A percentile compares a stretch with the other conserved stretches of the same genome.
phyloP scores from a whole-genome alignment of 2,329 filamentous ascomycete genomes.

The Aspergillus sp. region DNA sequence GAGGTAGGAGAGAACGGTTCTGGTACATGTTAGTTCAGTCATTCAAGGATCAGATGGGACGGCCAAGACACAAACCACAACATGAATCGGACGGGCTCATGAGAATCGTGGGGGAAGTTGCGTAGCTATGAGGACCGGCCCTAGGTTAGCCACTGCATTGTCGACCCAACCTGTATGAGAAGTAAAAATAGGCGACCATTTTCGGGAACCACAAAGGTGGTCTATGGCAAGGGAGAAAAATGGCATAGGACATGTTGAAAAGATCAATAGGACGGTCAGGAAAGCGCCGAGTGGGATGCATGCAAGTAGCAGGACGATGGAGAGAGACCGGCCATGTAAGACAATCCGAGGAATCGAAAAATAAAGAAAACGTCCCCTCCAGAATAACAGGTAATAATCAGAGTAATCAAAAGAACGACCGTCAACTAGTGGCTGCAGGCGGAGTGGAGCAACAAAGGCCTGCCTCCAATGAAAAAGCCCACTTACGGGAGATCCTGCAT shows the following conservation, averaged over 20 bases:
- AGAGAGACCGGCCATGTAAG: conserved; percentile 11
- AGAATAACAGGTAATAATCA: conserved; percentile 1
- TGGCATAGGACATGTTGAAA: conserved; percentile 8
- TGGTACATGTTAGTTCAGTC: conserved; percentile 10
- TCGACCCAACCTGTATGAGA: neutral
- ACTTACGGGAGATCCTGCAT: conserved; percentile 57
- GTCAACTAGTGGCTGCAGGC: conserved; percentile 31
- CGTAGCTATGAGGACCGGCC: conserved; percentile 46
- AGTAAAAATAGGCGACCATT: neutral
- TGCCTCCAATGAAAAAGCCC: conserved; percentile 39
- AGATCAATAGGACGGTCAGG: conserved; percentile 8
- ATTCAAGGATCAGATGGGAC: neutral
- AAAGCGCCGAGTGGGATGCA: conserved; percentile 19
- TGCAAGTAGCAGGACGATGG: conserved; percentile 28
- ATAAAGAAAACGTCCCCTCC: conserved; percentile 1
- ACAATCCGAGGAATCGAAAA: conserved; percentile 1
- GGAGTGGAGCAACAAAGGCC: conserved; percentile 30
- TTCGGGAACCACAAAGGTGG: neutral
- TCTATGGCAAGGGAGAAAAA: neutral
- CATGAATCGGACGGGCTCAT: conserved; percentile 53
- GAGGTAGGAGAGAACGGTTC: conserved; percentile 35
- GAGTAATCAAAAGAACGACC: conserved; percentile 12
- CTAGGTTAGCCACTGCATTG: conserved; percentile 12
- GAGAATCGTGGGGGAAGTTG: conserved; percentile 50
- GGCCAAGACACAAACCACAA: conserved; percentile 46